Evolutionary conservation across 2,329 filamentous ascomycete species (phyloP).

Genomic region (Penicillium olsonii): DNA sequence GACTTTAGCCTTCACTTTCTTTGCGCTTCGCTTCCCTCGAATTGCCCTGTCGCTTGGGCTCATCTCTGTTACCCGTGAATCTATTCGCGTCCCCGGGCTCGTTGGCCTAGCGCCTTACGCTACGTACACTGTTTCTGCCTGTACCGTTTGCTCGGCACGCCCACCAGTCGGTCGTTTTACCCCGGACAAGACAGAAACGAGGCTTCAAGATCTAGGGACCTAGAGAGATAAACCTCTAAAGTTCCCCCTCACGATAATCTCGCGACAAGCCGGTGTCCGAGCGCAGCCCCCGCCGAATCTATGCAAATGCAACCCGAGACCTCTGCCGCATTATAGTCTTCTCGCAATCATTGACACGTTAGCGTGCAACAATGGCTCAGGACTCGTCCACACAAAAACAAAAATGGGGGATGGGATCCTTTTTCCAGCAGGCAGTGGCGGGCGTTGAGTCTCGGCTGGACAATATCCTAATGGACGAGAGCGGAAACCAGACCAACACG

Average conservation of each 20-base stretch:
- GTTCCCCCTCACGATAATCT: neutral
- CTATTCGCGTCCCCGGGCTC: neutral
- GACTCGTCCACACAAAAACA: slow-evolving; percentile 50
- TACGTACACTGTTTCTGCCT: slow-evolving; percentile 10
- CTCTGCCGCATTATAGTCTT: slow-evolving; percentile 22
- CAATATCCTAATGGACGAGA: slow-evolving; percentile 82
- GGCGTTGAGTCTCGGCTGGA: slow-evolving; percentile 93
- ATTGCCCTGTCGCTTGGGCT: neutral
- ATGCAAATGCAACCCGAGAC: slow-evolving; percentile 24
- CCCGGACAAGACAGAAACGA: neutral
- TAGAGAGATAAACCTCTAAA: neutral
- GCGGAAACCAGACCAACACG: slow-evolving; percentile 46
- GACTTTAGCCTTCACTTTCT: slow-evolving; percentile 1
- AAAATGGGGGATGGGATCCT: slow-evolving; percentile 68
- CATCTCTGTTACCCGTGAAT: neutral
- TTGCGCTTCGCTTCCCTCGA: neutral
- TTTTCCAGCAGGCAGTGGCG: slow-evolving; percentile 87
- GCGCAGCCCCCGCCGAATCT: slow-evolving; percentile 18
- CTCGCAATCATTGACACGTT: slow-evolving; percentile 3
- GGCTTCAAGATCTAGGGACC: neutral
- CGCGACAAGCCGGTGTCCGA: slow-evolving; percentile 11
- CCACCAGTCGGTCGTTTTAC: slow-evolving; percentile 8
- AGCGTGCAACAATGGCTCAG: slow-evolving; percentile 33
- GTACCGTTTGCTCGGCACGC: slow-evolving; percentile 10
- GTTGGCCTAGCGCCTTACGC: slow-evolving; percentile 6